Conservation (phyloP, 768 basidiomycete species). For the Lactarius trivialis region DNA sequence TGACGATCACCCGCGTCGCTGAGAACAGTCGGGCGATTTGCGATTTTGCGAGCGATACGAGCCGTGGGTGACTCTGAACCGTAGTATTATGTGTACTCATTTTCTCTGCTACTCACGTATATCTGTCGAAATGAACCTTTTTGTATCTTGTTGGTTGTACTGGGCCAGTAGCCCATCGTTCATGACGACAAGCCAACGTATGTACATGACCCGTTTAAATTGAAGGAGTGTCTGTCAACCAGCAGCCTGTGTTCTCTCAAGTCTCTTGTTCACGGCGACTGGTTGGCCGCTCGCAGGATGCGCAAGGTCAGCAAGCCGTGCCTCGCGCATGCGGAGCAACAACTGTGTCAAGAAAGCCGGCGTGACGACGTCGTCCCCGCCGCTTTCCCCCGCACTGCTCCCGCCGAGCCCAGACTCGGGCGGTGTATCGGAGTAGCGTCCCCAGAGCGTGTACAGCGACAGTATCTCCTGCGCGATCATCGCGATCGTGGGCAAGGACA, state of each 20-base stretch:
- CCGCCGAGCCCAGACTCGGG: slow-evolving; percentile 24
- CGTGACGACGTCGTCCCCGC: slow-evolving; percentile 40
- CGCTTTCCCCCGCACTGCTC: slow-evolving; percentile 18
- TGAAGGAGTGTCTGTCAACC: slow-evolving; percentile 30
- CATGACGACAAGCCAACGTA: background rate
- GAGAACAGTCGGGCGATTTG: background rate
- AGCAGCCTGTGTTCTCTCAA: slow-evolving; percentile 65
- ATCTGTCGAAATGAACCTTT: background rate
- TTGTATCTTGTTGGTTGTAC: background rate
- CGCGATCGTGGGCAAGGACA: slow-evolving; percentile 74
- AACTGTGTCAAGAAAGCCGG: slow-evolving; percentile 50
- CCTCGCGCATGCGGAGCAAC: slow-evolving; percentile 62
- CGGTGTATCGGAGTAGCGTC: slow-evolving; percentile 65
- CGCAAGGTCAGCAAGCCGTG: slow-evolving; percentile 49
- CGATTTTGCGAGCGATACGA: background rate
- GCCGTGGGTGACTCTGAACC: background rate
- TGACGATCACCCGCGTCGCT: slow-evolving; percentile 26
- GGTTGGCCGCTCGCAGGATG: slow-evolving; percentile 44
- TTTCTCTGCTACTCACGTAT: background rate
- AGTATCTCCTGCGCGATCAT: slow-evolving; percentile 90
- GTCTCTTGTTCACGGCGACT: slow-evolving; percentile 59
- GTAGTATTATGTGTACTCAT: background rate
- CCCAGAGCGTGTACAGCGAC: slow-evolving; percentile 85
- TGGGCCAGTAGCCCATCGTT: background rate
- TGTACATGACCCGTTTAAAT: background rate